phyloP scores from a whole-genome alignment of 768 basidiomycete genomes.

The Pulveroboletus sp. region DNA sequence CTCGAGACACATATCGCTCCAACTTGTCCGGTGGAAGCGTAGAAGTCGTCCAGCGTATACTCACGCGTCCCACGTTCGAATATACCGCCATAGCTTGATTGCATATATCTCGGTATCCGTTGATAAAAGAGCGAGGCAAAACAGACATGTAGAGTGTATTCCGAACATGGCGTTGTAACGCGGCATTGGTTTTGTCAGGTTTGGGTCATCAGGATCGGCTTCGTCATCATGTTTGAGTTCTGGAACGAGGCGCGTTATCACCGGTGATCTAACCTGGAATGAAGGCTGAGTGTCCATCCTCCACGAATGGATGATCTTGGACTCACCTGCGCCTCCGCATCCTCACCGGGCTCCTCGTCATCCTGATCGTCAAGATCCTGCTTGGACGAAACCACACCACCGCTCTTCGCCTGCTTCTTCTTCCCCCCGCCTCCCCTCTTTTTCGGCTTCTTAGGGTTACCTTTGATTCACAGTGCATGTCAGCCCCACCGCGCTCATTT shows the following conservation, averaged over 20 bases:
- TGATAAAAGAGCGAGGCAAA: too few species aligned
- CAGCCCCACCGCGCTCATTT: neutral
- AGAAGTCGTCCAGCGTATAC: conserved; percentile 88
- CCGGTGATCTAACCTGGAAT: conserved; percentile 1
- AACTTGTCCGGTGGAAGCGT: conserved; percentile 82
- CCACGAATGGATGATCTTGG: neutral
- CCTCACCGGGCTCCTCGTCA: conserved; percentile 19
- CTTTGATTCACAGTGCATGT: conserved; percentile 36
- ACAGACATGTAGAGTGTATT: conserved; percentile 85
- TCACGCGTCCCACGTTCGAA: conserved; percentile 80
- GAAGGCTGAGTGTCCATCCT: neutral
- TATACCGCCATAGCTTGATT: conserved; percentile 79
- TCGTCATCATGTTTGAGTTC: conserved; percentile 29
- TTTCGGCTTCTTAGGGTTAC: conserved; percentile 68
- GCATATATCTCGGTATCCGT: neutral
- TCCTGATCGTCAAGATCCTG: conserved; percentile 8
- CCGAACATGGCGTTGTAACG: conserved; percentile 87
- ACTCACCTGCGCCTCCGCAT: conserved; percentile 8
- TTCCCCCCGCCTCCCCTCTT: conserved; percentile 40
- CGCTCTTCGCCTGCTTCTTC: conserved; percentile 35
- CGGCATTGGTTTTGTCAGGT: conserved; percentile 58
- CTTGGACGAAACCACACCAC: neutral
- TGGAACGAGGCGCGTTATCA: neutral
- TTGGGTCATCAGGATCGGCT: conserved; percentile 62
- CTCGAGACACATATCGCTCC: conserved; percentile 77